Conservation (phyloP, 2,329 filamentous ascomycete species). For the Leptographium procerum region DNA sequence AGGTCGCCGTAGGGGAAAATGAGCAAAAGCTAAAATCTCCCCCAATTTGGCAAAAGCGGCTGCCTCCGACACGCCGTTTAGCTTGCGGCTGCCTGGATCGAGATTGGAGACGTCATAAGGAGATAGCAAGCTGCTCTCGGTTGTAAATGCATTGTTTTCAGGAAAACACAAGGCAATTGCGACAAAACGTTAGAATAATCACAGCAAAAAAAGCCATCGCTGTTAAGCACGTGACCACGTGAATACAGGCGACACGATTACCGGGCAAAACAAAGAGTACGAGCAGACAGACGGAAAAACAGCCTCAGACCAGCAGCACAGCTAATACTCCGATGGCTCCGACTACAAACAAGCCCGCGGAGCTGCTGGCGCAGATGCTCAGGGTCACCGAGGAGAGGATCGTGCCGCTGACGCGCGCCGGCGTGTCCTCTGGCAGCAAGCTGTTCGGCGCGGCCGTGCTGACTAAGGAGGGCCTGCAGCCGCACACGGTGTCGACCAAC, state of each 20-base stretch:
- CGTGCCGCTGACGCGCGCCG: slow-evolving; percentile 36
- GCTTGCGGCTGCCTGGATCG: not conserved
- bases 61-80: not conserved
- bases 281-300: no score
- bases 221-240: no score
- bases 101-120: not conserved
- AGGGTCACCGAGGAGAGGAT: slow-evolving; percentile 32
- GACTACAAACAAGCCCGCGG: slow-evolving; percentile 13
- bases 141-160: no score
- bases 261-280: no score
- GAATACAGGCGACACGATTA: no score
- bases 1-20: not conserved
- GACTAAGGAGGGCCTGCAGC: slow-evolving; percentile 25
- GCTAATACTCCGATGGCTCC: not conserved
- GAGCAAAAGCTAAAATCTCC: not conserved
- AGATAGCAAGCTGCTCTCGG: no score
- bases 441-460: slow-evolving; percentile 47
- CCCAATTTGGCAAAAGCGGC: not conserved
- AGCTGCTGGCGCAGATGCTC: slow-evolving; percentile 29
- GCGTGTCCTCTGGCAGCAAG: slow-evolving; percentile 41
- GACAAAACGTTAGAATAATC: no score
- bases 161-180: no score
- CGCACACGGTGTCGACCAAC: slow-evolving; percentile 42
- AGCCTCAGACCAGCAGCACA: no score
- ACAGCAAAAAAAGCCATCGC: no score